A percentile compares a stretch with the other conserved stretches of the same genome.
Conservation (phyloP, 345 rosid genomes). For the Dovyalis caffra region DNA sequence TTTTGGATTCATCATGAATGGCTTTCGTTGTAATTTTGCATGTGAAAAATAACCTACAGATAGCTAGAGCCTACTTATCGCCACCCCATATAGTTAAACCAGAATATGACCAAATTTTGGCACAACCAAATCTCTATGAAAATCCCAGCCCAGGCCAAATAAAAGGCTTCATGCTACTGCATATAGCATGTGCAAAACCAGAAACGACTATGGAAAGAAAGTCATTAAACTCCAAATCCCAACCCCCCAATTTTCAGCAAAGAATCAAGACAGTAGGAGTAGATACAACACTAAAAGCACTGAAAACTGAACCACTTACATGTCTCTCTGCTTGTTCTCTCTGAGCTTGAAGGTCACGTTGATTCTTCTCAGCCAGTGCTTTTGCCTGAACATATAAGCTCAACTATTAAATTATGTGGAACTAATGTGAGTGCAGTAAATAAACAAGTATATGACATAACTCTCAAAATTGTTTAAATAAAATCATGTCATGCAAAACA, state of each 20-base stretch:
- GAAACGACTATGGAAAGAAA: background rate
- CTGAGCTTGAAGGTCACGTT: slow-evolving; percentile 87
- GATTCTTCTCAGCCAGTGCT: slow-evolving; percentile 95
- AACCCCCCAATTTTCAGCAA: background rate
- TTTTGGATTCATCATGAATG: background rate
- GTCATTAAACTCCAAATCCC: background rate
- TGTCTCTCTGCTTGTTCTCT: slow-evolving; percentile 96
- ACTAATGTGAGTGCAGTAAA: background rate
- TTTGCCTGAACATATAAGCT: slow-evolving; percentile 55
- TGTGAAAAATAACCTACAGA: background rate
- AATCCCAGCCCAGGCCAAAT: background rate
- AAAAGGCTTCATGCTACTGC: background rate
- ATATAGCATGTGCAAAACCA: background rate
- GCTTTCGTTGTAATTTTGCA: background rate
- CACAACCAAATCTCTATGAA: background rate
- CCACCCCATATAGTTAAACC: background rate
- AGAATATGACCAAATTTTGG: background rate
- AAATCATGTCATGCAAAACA: slow-evolving; percentile 22
- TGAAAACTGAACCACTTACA: slow-evolving; percentile 48
- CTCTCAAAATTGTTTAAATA: background rate
- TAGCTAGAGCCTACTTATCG: background rate
- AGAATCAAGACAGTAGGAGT: background rate
- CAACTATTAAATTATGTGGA: slow-evolving; percentile 11
- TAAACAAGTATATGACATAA: background rate
- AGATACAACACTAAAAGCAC: background rate